A percentile compares a stretch with the other conserved stretches of the same genome.
phyloP scores from a whole-genome alignment of 2,329 filamentous ascomycete species.

The Chaetothyriales sp. region DNA sequence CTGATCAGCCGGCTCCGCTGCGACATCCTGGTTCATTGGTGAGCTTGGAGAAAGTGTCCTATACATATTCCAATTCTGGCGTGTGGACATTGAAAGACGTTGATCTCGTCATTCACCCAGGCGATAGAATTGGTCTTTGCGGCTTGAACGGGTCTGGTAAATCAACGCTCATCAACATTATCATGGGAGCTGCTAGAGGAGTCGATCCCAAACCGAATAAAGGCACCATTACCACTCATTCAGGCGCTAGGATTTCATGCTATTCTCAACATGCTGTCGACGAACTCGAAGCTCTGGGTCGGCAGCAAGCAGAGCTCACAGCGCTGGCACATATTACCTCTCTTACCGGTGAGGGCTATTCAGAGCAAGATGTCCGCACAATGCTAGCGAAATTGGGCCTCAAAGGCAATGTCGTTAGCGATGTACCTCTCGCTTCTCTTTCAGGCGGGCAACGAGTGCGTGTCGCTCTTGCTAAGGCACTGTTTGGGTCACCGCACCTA shows the following conservation, averaged over 20 bases:
- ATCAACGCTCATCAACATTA: conserved; percentile 59
- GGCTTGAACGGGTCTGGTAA: conserved; percentile 75
- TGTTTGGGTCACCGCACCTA: conserved; percentile 56
- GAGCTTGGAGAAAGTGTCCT: conserved; percentile 55
- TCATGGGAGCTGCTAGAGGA: conserved; percentile 43
- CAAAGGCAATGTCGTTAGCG: conserved; percentile 54
- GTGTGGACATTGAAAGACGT: conserved; percentile 47
- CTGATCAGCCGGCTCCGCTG: conserved; percentile 38
- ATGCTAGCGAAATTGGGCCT: conserved; percentile 58
- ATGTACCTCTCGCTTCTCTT: conserved; percentile 58
- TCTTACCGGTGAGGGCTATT: conserved; percentile 26
- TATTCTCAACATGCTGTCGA: conserved; percentile 73
- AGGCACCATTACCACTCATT: conserved; percentile 52
- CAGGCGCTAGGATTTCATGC: conserved; percentile 57
- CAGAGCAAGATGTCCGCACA: conserved; percentile 55
- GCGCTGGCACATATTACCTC: conserved; percentile 49
- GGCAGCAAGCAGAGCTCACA: conserved; percentile 42
- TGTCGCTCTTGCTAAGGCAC: conserved; percentile 53
- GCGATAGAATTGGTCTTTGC: conserved; percentile 60
- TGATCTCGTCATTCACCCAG: conserved; percentile 55
- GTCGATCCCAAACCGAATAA: conserved; percentile 33
- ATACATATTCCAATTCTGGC: conserved; percentile 42
- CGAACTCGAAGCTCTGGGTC: conserved; percentile 45
- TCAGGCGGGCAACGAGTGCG: conserved; percentile 66
- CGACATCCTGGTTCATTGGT: conserved; percentile 63